Percentiles rank a stretch among this genome's conserved stretches.
phyloP scores from a whole-genome alignment of 2,329 filamentous ascomycete genomes.

The Endoconidiophora laricicola region DNA sequence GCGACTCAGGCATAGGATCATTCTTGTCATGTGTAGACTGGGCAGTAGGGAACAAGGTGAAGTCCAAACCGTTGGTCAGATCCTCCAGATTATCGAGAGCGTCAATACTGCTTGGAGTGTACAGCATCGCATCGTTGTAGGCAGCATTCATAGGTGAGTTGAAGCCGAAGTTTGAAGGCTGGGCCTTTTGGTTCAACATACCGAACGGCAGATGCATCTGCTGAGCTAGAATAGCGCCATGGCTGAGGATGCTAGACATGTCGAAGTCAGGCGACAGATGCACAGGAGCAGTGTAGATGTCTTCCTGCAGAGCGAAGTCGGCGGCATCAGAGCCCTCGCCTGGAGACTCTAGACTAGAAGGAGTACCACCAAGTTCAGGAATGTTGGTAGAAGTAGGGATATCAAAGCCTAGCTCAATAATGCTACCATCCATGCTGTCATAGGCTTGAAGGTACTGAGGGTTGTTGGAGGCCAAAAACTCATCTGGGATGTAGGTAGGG shows the following conservation, averaged over 20 bases:
- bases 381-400: constrained; percentile 7
- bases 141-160: constrained; percentile 44
- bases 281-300: constrained; percentile 43
- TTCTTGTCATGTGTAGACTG: constrained; percentile 11
- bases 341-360: constrained; percentile 8
- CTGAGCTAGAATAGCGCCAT: not conserved
- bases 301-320: constrained; percentile 45
- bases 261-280: constrained; percentile 22
- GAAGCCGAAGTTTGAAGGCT: constrained; percentile 14
- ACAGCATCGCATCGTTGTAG: constrained; percentile 37
- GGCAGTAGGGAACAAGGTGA: constrained; percentile 40
- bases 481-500: constrained; percentile 31
- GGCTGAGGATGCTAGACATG: constrained; percentile 18
- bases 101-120: constrained; percentile 45
- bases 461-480: constrained; percentile 25
- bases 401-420: constrained; percentile 11
- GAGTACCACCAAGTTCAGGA: constrained; percentile 10
- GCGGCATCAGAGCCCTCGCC: constrained; percentile 27
- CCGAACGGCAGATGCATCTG: constrained; percentile 4
- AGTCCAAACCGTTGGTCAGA: constrained; percentile 30
- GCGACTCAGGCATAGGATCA: constrained; percentile 23
- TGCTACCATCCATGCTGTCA: constrained; percentile 24
- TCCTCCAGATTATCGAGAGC: constrained; percentile 52
- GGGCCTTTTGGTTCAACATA: constrained; percentile 6
- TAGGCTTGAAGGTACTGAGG: constrained; percentile 18